phyloP scores from a whole-genome alignment of 139 green algal species.

The Picochlorum sp. region DNA sequence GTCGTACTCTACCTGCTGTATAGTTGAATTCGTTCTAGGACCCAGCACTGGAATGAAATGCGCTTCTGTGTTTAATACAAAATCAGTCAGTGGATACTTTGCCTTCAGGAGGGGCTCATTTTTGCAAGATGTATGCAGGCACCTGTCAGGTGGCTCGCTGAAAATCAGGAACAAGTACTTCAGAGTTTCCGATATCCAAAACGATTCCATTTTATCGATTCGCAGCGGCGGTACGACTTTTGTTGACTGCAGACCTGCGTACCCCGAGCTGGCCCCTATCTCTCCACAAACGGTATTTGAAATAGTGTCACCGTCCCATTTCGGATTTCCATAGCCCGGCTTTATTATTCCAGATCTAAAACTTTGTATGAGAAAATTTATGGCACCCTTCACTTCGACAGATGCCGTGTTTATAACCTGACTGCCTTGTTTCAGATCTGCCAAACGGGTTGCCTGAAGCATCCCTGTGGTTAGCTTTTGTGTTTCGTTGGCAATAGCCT shows the following conservation, averaged over 20 bases:
- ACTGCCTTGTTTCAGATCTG: too few relatives aligned
- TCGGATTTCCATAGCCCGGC: too few relatives aligned
- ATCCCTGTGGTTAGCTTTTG: too few relatives aligned
- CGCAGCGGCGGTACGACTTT: constrained; percentile 36
- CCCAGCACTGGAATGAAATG: constrained; percentile 66
- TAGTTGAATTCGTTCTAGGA: background rate
- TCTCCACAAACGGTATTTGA: background rate
- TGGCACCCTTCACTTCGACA: too few relatives aligned
- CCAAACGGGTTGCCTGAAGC: too few relatives aligned
- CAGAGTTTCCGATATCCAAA: constrained; percentile 78
- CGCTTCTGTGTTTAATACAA: constrained; percentile 84
- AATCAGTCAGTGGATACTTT: constrained; percentile 59
- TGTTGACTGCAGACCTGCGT: constrained; percentile 43
- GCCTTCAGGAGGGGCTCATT: background rate
- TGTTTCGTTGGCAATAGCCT: too few relatives aligned
- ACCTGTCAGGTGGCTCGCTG: constrained; percentile 42
- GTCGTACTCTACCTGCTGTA: too few relatives aligned
- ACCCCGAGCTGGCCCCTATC: constrained; percentile 40
- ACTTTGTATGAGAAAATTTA: too few relatives aligned
- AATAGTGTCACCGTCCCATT: too few relatives aligned
- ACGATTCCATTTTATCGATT: constrained; percentile 76
- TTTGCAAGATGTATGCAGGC: constrained; percentile 23
- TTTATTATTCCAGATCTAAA: too few relatives aligned
- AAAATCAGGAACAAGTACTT: constrained; percentile 86
- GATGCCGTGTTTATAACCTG: too few relatives aligned